Percentiles rank a stretch among this genome's conserved stretches.
These are phyloP conservation scores for Diospyros lotus DNA, from an alignment of 148 eudicot species.

Conservation along the genomic window DNA sequence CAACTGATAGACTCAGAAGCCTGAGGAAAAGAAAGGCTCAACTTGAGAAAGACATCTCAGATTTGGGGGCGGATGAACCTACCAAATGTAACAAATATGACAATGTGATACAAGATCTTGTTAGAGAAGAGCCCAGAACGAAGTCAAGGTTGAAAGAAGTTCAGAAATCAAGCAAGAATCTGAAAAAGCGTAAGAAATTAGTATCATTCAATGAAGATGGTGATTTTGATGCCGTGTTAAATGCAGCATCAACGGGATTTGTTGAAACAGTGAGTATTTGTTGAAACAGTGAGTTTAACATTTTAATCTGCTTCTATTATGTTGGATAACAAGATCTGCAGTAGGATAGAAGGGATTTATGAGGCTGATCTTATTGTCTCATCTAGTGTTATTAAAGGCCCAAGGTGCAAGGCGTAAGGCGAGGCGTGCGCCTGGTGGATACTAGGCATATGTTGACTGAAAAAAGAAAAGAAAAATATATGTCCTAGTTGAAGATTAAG, in stretches of 20 bases:
- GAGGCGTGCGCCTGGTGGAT: no score
- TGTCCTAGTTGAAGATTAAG: no score
- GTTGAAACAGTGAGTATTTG: conserved; percentile 93
- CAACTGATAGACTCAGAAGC: conserved; percentile 75
- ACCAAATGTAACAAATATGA: conserved; percentile 30
- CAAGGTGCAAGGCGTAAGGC: no score
- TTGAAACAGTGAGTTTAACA: conserved; percentile 78
- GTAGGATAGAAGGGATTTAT: conserved; percentile 1
- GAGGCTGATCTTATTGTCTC: conserved; percentile 5
- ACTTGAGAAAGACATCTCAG: conserved; percentile 58
- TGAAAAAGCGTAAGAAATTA: conserved; percentile 53
- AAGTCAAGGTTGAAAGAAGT: conserved; percentile 52
- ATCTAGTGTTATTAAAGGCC: no score
- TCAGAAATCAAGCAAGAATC: conserved; percentile 33
- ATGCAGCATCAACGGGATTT: conserved; percentile 92
- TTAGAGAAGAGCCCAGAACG: conserved; percentile 55
- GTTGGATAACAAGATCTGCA: neutral
- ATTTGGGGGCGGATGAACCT: conserved; percentile 31
- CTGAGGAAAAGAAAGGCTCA: conserved; percentile 69
- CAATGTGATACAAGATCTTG: conserved; percentile 53
- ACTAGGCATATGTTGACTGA: no score
- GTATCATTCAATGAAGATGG: conserved; percentile 68
- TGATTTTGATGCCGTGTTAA: conserved; percentile 76
- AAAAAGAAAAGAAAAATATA: no score
- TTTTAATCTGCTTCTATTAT: neutral